Evolutionary conservation across 345 rosid genomes (phyloP), one percentile per base, ranked within the genome.

Genomic region (Ceriops zippeliana): DNA sequence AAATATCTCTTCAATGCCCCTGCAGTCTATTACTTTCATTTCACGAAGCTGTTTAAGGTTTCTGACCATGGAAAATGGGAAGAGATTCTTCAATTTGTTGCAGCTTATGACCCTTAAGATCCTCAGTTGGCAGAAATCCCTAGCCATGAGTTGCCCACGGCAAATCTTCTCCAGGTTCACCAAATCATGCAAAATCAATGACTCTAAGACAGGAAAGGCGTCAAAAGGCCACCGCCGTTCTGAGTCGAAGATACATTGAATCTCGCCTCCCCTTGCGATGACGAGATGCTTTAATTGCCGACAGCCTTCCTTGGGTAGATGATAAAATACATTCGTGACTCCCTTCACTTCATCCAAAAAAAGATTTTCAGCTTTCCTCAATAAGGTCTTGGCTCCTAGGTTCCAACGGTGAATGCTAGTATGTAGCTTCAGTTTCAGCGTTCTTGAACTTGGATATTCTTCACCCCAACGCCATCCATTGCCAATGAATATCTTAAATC

Each of bases 131-230:
- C 21, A 2, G 17, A 82, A 76, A 8, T 76, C 64, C 7, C 57
- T 19, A 7, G 17, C 8, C 2, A 1, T 4, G 0, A 68, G 63
- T 13, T 2, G 42, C 9, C 76, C 78, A 11, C n/a, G 5, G 4
- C 54, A 74, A 30, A 80, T 60, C 58, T 73, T 59, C 66, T 70
- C 74, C 71, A 80, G 65, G 63, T 68, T 66, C 7, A 35, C 17
- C 66, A 71, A 35, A 60, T 34, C 56, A 2, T 46, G 1, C 9
- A 80, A 72, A 61, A 35, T 21, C 22, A 80, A 57, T 0, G 79
- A 67, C 69, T 77, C 79, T 72, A 80, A 58, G 21, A 16, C 42
- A 0, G 76, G 58, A 53, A 80, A 74, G 19, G 72, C 61, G 15
- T 0, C 5, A 4, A 9, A 52, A 7, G 42, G 35, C 37, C 6